Percentiles rank a stretch among this genome's conserved stretches.
Conservation (phyloP, 305 asterid species). For the Plantago coronopus region DNA sequence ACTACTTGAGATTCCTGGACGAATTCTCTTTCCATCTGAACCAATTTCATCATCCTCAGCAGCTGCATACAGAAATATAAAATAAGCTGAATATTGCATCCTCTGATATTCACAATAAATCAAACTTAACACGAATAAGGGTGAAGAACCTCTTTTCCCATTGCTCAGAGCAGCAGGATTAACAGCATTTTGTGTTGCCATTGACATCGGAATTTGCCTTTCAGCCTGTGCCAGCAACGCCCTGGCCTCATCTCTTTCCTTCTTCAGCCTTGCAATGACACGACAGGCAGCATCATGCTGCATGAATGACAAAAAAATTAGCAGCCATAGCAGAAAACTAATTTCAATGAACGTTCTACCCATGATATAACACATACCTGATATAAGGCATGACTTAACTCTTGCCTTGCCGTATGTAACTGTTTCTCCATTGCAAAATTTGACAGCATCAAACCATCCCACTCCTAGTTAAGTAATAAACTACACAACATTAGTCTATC, state of each 20-base stretch:
- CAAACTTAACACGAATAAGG: slow-evolving; percentile 7
- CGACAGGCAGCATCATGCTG: slow-evolving; percentile 99
- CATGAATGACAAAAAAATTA: slow-evolving; percentile 21
- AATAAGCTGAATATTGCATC: slow-evolving; percentile 19
- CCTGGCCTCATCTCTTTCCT: slow-evolving; percentile 95
- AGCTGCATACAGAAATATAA: slow-evolving; percentile 44
- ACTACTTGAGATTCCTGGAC: slow-evolving; percentile 69
- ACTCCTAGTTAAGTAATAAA: slow-evolving; percentile 54
- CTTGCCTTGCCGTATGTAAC: slow-evolving; percentile 92
- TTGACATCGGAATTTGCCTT: slow-evolving; percentile 65
- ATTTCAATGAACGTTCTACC: background rate
- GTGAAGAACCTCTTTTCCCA: slow-evolving; percentile 80
- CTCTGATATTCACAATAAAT: slow-evolving; percentile 8
- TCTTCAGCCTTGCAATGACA: slow-evolving; percentile 93
- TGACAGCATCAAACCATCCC: slow-evolving; percentile 97
- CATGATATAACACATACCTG: slow-evolving; percentile 47
- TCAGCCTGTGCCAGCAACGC: slow-evolving; percentile 74
- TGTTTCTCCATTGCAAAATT: slow-evolving; percentile 93
- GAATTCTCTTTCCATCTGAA: slow-evolving; percentile 67
- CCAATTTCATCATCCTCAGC: slow-evolving; percentile 71
- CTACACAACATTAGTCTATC: background rate
- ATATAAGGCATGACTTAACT: slow-evolving; percentile 92
- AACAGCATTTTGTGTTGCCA: slow-evolving; percentile 37
- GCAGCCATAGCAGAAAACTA: background rate
- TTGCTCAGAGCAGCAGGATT: slow-evolving; percentile 58